These are phyloP conservation scores for Brachypodium distachyon DNA, from an alignment of 202 grass and related monocot genomes.

Conservation along the genomic window DNA sequence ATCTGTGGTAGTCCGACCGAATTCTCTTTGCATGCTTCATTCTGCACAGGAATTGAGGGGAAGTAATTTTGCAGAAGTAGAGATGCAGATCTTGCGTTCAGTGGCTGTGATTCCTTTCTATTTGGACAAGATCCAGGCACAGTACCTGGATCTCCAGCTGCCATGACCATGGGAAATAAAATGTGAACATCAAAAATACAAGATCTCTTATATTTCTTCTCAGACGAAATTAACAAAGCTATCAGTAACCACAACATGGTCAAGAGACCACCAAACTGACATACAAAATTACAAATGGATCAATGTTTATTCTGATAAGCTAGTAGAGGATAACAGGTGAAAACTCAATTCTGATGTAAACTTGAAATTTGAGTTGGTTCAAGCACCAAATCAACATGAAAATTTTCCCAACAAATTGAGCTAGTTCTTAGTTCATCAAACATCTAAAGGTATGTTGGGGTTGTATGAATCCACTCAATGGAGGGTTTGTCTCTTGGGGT, in stretches of 20 bases:
- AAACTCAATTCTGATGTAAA: neutral
- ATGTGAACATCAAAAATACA: neutral
- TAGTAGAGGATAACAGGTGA: neutral
- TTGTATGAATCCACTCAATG: neutral
- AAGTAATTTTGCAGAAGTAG: conserved; percentile 92
- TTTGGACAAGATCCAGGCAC: conserved; percentile 73
- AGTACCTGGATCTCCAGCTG: conserved; percentile 96
- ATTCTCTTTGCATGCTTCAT: conserved; percentile 95
- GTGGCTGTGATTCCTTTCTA: conserved; percentile 86
- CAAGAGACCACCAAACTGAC: neutral
- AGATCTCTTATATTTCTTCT: neutral
- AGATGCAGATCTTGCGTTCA: conserved; percentile 77
- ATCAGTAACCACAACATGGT: neutral
- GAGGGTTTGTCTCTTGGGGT: neutral
- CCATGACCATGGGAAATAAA: conserved; percentile 15
- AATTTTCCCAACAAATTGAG: neutral
- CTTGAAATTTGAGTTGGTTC: neutral
- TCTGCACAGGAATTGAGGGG: conserved; percentile 71
- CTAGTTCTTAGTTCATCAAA: neutral
- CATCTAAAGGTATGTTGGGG: neutral
- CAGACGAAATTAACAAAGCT: neutral
- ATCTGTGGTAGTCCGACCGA: conserved; percentile 71
- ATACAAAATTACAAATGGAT: neutral
- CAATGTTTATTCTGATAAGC: neutral
- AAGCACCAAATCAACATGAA: neutral